Percentiles rank a stretch among this genome's conserved stretches.
These are phyloP conservation scores for Ustilago xerochloae DNA, from an alignment of 1,284 basidiomycete species.

Conservation along the genomic window DNA sequence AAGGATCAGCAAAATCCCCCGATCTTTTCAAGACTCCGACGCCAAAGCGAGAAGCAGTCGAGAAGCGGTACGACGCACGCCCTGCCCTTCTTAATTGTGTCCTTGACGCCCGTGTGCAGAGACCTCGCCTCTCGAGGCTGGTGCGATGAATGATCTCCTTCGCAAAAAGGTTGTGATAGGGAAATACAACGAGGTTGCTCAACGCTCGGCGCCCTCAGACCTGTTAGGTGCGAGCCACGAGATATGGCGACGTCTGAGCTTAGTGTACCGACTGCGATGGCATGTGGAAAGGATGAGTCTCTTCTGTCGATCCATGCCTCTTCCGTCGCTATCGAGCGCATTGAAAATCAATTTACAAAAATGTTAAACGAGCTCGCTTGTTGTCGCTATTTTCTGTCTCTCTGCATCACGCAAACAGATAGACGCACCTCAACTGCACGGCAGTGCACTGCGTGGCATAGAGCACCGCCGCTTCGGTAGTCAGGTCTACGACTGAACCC, in stretches of 20 bases:
- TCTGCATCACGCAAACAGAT: constrained; percentile 13
- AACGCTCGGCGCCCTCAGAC: too few relatives aligned
- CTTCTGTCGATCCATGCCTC: constrained; percentile 5
- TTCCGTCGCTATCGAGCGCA: constrained; percentile 1
- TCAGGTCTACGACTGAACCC: background rate
- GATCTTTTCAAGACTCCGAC: background rate
- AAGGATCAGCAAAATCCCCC: background rate
- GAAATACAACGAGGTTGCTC: too few relatives aligned
- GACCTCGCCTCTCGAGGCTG: too few relatives aligned
- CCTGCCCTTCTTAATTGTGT: too few relatives aligned
- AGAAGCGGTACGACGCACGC: constrained; percentile 1
- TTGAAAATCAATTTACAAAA: background rate
- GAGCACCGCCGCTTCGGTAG: too few relatives aligned
- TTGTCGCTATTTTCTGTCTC: too few relatives aligned
- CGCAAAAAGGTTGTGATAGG: too few relatives aligned
- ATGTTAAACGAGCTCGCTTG: background rate
- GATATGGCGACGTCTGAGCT: too few relatives aligned
- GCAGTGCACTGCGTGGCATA: background rate
- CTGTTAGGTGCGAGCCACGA: too few relatives aligned
- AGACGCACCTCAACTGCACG: background rate
- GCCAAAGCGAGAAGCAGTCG: background rate
- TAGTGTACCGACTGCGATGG: background rate
- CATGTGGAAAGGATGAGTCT: too few relatives aligned
- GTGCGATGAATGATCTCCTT: too few relatives aligned
- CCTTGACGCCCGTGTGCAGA: too few relatives aligned